Percentiles rank a stretch among this genome's conserved stretches.
Conservation (phyloP, 192 early-diverging fungal species). For the Coemansia javaensis region DNA sequence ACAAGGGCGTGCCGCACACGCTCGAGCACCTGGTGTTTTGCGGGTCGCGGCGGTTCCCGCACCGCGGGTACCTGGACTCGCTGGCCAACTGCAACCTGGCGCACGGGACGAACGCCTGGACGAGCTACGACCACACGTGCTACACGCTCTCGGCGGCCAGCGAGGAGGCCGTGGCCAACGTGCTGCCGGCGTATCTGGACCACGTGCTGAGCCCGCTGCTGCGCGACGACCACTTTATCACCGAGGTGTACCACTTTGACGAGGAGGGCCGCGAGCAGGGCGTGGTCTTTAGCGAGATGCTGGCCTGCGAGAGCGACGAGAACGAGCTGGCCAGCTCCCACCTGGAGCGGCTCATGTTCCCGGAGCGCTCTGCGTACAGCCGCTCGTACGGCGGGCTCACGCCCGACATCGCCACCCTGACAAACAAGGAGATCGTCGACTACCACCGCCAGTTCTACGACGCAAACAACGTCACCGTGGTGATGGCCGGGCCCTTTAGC, state of each 20-base stretch:
- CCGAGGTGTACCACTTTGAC: conserved; percentile 78
- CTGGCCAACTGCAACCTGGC: conserved; percentile 70
- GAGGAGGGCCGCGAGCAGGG: conserved; percentile 65
- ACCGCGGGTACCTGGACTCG: conserved; percentile 71
- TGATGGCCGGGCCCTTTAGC: conserved; percentile 56
- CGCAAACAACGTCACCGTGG: conserved; percentile 62
- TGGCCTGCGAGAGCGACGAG: conserved; percentile 66
- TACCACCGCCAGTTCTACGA: conserved; percentile 77
- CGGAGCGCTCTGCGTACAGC: conserved; percentile 53
- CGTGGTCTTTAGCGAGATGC: conserved; percentile 78
- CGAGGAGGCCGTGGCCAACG: conserved; percentile 62
- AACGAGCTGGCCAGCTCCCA: conserved; percentile 49
- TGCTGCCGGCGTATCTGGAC: conserved; percentile 75
- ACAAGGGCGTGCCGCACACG: conserved; percentile 78
- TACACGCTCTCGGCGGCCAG: conserved; percentile 66
- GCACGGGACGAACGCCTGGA: conserved; percentile 71
- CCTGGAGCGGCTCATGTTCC: conserved; percentile 40
- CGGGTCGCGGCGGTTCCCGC: conserved; percentile 62
- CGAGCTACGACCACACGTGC: conserved; percentile 57
- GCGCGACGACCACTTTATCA: conserved; percentile 66
- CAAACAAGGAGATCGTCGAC: conserved; percentile 66
- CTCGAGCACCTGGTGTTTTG: conserved; percentile 81
- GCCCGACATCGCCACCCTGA: conserved; percentile 61
- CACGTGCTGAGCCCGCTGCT: conserved; percentile 76
- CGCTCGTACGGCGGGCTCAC: conserved; percentile 77